These are phyloP conservation scores for Macadamia tetraphylla DNA, from an alignment of 164 flowering plant species.

Conservation along the genomic window DNA sequence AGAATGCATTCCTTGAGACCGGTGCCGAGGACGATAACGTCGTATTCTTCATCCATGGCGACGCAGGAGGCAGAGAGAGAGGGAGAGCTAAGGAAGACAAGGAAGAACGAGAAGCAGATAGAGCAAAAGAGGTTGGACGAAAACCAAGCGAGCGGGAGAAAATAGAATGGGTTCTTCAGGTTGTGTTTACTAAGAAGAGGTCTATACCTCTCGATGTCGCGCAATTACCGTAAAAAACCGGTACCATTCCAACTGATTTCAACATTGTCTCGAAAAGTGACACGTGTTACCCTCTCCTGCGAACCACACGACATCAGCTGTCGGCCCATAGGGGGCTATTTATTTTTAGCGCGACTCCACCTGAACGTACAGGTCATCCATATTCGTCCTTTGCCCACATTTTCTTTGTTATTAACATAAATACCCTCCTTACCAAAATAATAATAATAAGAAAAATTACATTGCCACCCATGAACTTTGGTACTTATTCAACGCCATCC, in stretches of 20 bases:
- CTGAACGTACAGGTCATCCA: too few relatives aligned
- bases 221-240: conserved; percentile 14
- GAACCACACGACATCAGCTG: too few relatives aligned
- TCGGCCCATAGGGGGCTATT: too few relatives aligned
- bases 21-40: conserved; percentile 26
- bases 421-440: too few relatives aligned
- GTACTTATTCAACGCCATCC: too few relatives aligned
- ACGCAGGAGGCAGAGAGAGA: not conserved
- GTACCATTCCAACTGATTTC: not conserved
- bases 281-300: too few relatives aligned
- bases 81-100: not conserved
- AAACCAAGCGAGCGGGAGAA: conserved; percentile 1
- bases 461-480: too few relatives aligned
- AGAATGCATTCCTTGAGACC: conserved; percentile 34
- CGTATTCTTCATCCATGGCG: conserved; percentile 34
- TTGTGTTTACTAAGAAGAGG: conserved; percentile 5
- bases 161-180: not conserved
- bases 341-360: too few relatives aligned
- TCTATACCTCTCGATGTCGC: conserved; percentile 10
- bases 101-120: conserved; percentile 1
- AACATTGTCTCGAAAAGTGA: too few relatives aligned
- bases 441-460: too few relatives aligned
- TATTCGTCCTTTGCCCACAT: too few relatives aligned
- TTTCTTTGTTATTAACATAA: too few relatives aligned
- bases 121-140: conserved; percentile 1